Evolutionary conservation across 225 moss, liverwort and hornwort genomes (phyloP).

Genomic region (Marchantia polymorpha): DNA sequence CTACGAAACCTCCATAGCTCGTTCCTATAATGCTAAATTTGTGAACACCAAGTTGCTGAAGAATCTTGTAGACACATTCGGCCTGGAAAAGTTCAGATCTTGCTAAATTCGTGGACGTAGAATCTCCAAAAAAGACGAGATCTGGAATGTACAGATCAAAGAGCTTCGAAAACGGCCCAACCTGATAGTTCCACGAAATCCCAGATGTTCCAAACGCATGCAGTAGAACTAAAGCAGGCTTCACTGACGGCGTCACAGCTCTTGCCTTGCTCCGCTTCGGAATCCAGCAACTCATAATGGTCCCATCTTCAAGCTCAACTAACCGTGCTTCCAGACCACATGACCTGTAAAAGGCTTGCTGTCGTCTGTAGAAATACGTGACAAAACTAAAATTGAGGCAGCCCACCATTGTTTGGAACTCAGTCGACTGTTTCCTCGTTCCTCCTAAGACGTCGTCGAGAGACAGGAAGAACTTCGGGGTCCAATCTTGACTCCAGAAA

Average conservation of each 20-base stretch:
- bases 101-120: slow-evolving; percentile 45
- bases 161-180: slow-evolving; percentile 47
- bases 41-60: slow-evolving; percentile 59
- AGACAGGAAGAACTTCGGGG: neutral
- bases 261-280: slow-evolving; percentile 61
- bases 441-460: neutral
- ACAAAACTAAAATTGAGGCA: slow-evolving; percentile 41
- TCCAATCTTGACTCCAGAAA: neutral
- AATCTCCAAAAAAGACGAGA: slow-evolving; percentile 67
- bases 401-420: slow-evolving; percentile 26
- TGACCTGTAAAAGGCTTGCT: slow-evolving; percentile 34
- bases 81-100: slow-evolving; percentile 67
- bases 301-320: slow-evolving; percentile 57
- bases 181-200: slow-evolving; percentile 59
- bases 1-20: slow-evolving; percentile 92
- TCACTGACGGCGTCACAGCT: slow-evolving; percentile 38
- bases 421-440: slow-evolving; percentile 3
- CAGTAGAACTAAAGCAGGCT: slow-evolving; percentile 58
- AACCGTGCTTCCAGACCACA: slow-evolving; percentile 56
- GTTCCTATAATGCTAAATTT: slow-evolving; percentile 73
- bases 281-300: slow-evolving; percentile 70
- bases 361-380: slow-evolving; percentile 27
- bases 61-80: slow-evolving; percentile 59
- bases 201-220: slow-evolving; percentile 68
- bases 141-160: slow-evolving; percentile 77